Base-by-base conservation (phyloP, 768 basidiomycete genomes). In the Macrolepiota albuminosa region DNA sequence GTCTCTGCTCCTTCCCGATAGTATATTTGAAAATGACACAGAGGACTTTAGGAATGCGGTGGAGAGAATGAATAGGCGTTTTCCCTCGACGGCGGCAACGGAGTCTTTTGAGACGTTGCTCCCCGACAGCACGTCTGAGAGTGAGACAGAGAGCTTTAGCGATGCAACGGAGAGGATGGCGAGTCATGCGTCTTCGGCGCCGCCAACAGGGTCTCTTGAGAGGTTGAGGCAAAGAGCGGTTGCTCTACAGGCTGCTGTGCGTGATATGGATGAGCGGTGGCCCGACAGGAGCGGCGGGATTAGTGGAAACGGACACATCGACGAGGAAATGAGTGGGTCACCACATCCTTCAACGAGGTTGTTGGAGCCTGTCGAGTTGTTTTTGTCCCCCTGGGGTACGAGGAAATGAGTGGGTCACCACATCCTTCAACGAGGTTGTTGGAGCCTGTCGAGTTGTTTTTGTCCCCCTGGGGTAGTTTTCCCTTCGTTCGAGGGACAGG, bases 161-260 rank as follows among this genome's bases (percentile, higher is more conserved):
- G 24, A 18, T 18, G 24, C 18, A 8, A 9, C 37, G 14, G 21
- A 9, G 21, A 10, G 55, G 16, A 18, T 47, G 21, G 21, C 34
- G 45, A 56, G 45, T 36, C 43, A 18, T 3, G 26, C 26, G 29
- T 13, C 42, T n/a, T 43, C 55, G 21, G 9, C 36, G 34, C 0
- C 26, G 9, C 10, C 45, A 14, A n/a, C 31, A 21, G 42, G 42
- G 7, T 36, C 54, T 0, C 36, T 59, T 10, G 59, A 60, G 21
- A 37, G 42, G 42, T 6, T 56, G n/a, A 56, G 59, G 21, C 36
- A 48, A 7, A 50, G 54, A 2, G 48, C 54, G 36, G 54, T 26
- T 1, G 54, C 48, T 9, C 10, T 60, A 1, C 21, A 56, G 34
- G 59, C 59, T 37, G 39, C 54, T n/a, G 47, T 60, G 39, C 47